Percentiles rank a stretch among this genome's conserved stretches.
These are phyloP conservation scores for Phytophthora fragariae DNA, from an alignment of 352 stramenopile genomes.

Conservation along the genomic window DNA sequence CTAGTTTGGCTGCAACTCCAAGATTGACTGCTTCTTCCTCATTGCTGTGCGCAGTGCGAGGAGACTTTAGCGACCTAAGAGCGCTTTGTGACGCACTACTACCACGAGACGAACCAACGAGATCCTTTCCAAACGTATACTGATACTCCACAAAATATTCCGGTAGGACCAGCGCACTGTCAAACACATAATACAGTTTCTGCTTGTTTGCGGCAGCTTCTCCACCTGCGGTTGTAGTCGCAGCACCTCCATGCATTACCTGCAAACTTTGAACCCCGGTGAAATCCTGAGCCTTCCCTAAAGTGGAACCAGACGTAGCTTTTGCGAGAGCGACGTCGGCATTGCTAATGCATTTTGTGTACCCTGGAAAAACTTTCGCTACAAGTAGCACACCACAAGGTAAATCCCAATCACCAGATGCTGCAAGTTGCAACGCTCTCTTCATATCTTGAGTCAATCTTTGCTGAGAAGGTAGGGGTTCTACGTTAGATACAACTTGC, in stretches of 20 bases:
- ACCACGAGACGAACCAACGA: constrained; percentile 9
- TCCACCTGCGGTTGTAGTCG: constrained; percentile 16
- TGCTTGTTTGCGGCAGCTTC: constrained; percentile 44
- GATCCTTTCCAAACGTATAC: constrained; percentile 43
- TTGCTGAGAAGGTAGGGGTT: constrained; percentile 2
- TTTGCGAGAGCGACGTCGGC: constrained; percentile 28
- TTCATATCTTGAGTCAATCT: constrained; percentile 43
- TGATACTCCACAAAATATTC: constrained; percentile 91
- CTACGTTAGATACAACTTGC: constrained; percentile 15
- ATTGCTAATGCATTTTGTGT: constrained; percentile 54
- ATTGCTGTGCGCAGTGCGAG: constrained; percentile 12
- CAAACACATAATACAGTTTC: constrained; percentile 83
- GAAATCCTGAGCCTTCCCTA: constrained; percentile 43
- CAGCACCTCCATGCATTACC: constrained; percentile 35
- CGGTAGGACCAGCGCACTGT: constrained; percentile 79
- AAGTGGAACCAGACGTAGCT: constrained; percentile 14
- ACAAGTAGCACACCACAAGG: constrained; percentile 65
- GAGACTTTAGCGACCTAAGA: constrained; percentile 10
- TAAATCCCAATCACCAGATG: constrained; percentile 57
- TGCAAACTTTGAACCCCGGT: constrained; percentile 67
- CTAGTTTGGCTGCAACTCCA: constrained; percentile 38
- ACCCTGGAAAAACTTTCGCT: constrained; percentile 88
- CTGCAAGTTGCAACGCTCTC: constrained; percentile 44
- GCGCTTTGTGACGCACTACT: constrained; percentile 2
- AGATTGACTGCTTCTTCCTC: constrained; percentile 46